Evolutionary conservation across 257 asterid species (phyloP).

Genomic region (Jaltomata sinuosa): DNA sequence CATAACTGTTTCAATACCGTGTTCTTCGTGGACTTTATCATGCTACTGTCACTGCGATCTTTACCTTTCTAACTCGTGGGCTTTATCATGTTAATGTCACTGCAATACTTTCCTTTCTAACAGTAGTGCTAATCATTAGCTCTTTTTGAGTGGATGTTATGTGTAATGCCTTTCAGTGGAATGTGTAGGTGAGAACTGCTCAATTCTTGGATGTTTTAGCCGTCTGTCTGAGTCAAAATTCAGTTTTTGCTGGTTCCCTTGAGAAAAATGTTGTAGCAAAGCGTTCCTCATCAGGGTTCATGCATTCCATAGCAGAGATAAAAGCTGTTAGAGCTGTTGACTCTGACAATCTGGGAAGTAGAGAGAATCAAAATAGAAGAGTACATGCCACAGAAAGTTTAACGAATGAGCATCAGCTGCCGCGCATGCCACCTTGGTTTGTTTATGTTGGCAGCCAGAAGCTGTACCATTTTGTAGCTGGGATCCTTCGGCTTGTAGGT

Average conservation of each 20-base stretch:
- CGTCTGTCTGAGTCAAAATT: constrained; percentile 84
- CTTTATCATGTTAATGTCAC: background rate
- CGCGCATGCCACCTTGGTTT: constrained; percentile 97
- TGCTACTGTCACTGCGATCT: background rate
- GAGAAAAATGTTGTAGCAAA: constrained; percentile 51
- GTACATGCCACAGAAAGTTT: constrained; percentile 21
- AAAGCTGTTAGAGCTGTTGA: constrained; percentile 27
- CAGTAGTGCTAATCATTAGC: background rate
- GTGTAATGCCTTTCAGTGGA: background rate
- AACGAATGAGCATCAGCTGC: constrained; percentile 49
- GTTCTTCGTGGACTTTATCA: background rate
- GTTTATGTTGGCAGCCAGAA: constrained; percentile 54
- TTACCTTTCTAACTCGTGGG: background rate
- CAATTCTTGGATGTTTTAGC: constrained; percentile 82
- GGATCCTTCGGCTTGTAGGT: constrained; percentile 76
- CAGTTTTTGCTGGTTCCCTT: constrained; percentile 77
- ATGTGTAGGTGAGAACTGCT: constrained; percentile 61
- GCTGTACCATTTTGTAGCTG: constrained; percentile 69
- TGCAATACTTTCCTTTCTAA: background rate
- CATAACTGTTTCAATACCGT: background rate
- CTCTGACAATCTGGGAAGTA: constrained; percentile 21
- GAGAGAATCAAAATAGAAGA: constrained; percentile 31
- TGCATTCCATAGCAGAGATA: constrained; percentile 83
- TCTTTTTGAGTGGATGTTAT: background rate
- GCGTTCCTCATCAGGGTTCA: constrained; percentile 60